These are phyloP conservation scores for Dictyostelium intermedium DNA, from an alignment of 78 protist genomes.

Conservation along the genomic window DNA sequence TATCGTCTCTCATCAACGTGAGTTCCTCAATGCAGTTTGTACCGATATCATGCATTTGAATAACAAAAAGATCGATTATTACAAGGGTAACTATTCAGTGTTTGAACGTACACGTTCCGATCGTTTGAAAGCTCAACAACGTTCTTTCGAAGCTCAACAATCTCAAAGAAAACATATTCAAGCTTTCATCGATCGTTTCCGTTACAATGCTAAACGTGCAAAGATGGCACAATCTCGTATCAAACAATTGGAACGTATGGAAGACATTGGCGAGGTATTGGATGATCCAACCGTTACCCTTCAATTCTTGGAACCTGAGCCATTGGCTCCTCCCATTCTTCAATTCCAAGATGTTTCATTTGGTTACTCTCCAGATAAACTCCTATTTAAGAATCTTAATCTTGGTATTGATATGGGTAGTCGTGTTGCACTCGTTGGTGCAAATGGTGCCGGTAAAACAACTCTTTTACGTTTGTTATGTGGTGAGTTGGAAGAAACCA, in stretches of 20 bases:
- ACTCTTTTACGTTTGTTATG: conserved; percentile 92
- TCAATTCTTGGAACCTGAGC: conserved; percentile 84
- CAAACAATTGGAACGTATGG: conserved; percentile 89
- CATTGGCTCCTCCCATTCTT: conserved; percentile 82
- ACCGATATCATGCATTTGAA: conserved; percentile 88
- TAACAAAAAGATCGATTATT: conserved; percentile 83
- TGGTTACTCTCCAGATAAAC: conserved; percentile 81
- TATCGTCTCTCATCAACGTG: conserved; percentile 93
- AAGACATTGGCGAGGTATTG: conserved; percentile 76
- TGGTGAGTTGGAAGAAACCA: conserved; percentile 88
- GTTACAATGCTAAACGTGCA: conserved; percentile 92
- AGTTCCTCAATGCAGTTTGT: conserved; percentile 92
- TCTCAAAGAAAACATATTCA: conserved; percentile 86
- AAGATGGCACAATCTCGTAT: conserved; percentile 91
- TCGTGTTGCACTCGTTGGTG: conserved; percentile 94
- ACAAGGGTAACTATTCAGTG: conserved; percentile 91
- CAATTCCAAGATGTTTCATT: conserved; percentile 90
- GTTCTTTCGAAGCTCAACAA: conserved; percentile 86
- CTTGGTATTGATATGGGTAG: conserved; percentile 86
- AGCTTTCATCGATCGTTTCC: conserved; percentile 89
- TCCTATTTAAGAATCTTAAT: conserved; percentile 85
- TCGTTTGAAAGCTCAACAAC: conserved; percentile 69
- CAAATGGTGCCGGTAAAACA: conserved; percentile 97
- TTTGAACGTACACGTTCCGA: conserved; percentile 88
- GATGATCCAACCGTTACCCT: conserved; percentile 85